Percentiles rank a stretch among this genome's conserved stretches.
Evolutionary conservation across 2,329 filamentous ascomycete genomes (phyloP).

Genomic region (Drechslerella stenobrocha): DNA sequence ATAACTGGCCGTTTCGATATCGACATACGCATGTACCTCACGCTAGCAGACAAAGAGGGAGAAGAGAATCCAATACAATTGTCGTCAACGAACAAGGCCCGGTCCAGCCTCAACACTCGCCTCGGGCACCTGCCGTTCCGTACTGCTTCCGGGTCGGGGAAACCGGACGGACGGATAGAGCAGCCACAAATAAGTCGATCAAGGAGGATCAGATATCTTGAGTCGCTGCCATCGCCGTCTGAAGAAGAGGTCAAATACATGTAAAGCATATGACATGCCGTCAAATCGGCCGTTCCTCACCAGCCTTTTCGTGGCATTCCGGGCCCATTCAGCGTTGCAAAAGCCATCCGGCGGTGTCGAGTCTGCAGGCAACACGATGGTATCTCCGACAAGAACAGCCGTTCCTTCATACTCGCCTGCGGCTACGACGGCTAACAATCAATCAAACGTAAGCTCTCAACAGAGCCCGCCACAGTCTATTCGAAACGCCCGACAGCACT

Average conservation of each 20-base stretch:
- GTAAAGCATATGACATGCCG: conserved; percentile 59
- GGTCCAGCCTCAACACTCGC: too few relatives aligned
- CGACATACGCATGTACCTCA: too few relatives aligned
- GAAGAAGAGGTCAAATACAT: neutral
- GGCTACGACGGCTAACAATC: conserved; percentile 27
- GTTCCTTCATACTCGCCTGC: conserved; percentile 37
- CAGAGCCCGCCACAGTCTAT: conserved; percentile 50
- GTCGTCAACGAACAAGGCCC: neutral
- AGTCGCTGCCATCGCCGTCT: neutral
- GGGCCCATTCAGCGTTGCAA: conserved; percentile 65
- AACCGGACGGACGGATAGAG: neutral
- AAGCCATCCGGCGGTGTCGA: conserved; percentile 59
- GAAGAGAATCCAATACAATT: neutral
- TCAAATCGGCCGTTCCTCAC: conserved; percentile 69
- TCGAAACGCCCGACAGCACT: conserved; percentile 45
- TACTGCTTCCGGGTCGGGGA: neutral
- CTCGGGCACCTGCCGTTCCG: too few relatives aligned
- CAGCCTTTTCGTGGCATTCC: conserved; percentile 69
- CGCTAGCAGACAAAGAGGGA: neutral
- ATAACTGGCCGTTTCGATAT: neutral
- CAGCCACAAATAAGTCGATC: neutral
- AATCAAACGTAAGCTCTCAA: conserved; percentile 34
- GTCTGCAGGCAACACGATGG: conserved; percentile 51
- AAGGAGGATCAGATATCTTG: neutral
- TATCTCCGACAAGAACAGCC: conserved; percentile 37